These are phyloP conservation scores for Paramarasmius palmivorus DNA, from an alignment of 1,284 basidiomycete species.

Conservation along the genomic window DNA sequence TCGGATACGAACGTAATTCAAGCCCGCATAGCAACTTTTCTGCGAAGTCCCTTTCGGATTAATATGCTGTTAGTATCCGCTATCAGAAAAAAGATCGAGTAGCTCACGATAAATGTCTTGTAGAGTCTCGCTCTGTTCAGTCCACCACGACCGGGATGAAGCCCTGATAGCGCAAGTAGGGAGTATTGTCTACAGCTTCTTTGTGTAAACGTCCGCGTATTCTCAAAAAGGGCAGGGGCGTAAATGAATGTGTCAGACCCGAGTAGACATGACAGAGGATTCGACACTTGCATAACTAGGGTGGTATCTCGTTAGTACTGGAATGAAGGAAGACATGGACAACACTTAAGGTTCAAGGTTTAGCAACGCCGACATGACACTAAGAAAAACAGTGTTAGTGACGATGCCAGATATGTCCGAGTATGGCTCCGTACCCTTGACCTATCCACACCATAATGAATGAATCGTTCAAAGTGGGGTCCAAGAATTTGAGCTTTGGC, in stretches of 20 bases:
- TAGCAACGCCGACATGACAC: slow-evolving; percentile 89
- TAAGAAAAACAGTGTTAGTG: slow-evolving; percentile 31
- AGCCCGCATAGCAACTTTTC: slow-evolving; percentile 88
- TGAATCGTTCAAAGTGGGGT: slow-evolving; percentile 79
- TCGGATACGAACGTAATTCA: slow-evolving; percentile 85
- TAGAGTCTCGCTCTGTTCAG: slow-evolving; percentile 84
- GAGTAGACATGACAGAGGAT: not conserved
- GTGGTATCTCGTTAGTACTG: slow-evolving; percentile 10
- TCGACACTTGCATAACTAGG: slow-evolving; percentile 55
- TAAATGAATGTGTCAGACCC: slow-evolving; percentile 33
- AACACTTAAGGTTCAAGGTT: slow-evolving; percentile 86
- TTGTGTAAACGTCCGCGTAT: slow-evolving; percentile 54
- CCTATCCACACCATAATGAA: slow-evolving; percentile 81
- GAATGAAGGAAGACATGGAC: slow-evolving; percentile 12
- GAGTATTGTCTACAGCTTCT: slow-evolving; percentile 85
- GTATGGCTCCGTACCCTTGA: slow-evolving; percentile 63
- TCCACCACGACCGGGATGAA: slow-evolving; percentile 62
- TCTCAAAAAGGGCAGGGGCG: slow-evolving; percentile 80
- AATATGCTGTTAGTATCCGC: slow-evolving; percentile 3
- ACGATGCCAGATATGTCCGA: not conserved
- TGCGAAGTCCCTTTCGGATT: slow-evolving; percentile 94
- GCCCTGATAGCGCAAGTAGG: slow-evolving; percentile 56
- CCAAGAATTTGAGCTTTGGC: slow-evolving; percentile 81
- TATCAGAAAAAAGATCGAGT: not conserved
- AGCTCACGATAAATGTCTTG: slow-evolving; percentile 79